Evolutionary conservation across 345 rosid species (phyloP).

Genomic region (Syzygium grande): DNA sequence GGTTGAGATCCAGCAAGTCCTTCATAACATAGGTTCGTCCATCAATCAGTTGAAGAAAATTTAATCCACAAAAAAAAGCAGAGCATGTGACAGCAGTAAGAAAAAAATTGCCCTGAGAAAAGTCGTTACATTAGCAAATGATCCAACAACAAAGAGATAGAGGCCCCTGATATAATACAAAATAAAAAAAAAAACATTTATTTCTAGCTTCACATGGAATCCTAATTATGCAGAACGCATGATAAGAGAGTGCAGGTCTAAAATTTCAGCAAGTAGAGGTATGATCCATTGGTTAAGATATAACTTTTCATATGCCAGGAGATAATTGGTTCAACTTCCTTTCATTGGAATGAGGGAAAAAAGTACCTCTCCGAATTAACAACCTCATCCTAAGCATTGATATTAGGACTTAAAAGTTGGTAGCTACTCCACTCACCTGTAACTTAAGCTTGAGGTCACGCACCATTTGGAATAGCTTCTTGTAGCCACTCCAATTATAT

Average conservation of each 20-base stretch:
- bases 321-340: not conserved
- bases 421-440: constrained; percentile 36
- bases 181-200: not conserved
- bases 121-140: not conserved
- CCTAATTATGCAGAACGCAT: not conserved
- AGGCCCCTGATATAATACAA: not conserved
- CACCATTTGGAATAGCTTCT: constrained; percentile 73
- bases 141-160: not conserved
- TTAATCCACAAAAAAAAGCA: not conserved
- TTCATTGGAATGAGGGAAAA: not conserved
- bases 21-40: not conserved
- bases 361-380: not conserved
- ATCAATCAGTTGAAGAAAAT: not conserved
- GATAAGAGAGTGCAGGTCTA: not conserved
- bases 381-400: not conserved
- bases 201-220: not conserved
- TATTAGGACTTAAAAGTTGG: not conserved
- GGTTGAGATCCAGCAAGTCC: not conserved
- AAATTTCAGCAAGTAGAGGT: not conserved
- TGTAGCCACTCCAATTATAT: constrained; percentile 85
- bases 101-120: not conserved
- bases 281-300: not conserved
- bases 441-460: constrained; percentile 69
- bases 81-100: not conserved
- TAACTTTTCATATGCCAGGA: not conserved